Evolutionary conservation across 2,329 filamentous ascomycete species (phyloP).

Genomic region (Colletotrichum phormii): DNA sequence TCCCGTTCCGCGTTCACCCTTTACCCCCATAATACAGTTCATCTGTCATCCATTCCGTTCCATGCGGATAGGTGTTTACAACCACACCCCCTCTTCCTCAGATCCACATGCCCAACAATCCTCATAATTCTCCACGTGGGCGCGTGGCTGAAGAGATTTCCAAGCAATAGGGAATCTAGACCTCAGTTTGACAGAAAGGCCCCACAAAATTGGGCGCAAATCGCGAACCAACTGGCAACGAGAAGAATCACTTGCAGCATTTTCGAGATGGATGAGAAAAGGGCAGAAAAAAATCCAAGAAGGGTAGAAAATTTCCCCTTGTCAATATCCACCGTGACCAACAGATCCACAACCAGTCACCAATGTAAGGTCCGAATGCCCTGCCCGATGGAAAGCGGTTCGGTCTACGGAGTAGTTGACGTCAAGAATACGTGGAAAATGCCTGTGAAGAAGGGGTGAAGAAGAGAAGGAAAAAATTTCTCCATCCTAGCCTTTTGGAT

Average conservation of each 20-base stretch:
- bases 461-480: background rate
- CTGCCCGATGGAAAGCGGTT: conserved; percentile 12
- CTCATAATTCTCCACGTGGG: conserved; percentile 12
- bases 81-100: background rate
- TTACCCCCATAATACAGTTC: background rate
- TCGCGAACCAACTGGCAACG: conserved; percentile 6
- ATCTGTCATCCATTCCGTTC: background rate
- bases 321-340: conserved; percentile 17
- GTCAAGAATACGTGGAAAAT: conserved; percentile 10
- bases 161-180: conserved; percentile 4
- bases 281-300: background rate
- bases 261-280: background rate
- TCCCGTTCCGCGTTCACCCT: background rate
- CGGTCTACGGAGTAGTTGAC: conserved; percentile 8
- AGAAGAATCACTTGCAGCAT: background rate
- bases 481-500: background rate
- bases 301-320: conserved; percentile 6
- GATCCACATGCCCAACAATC: background rate
- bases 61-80: background rate
- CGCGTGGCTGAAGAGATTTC: background rate
- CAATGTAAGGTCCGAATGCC: too few species aligned
- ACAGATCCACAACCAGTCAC: background rate
- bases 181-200: background rate
- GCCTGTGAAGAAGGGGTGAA: background rate
- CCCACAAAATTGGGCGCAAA: conserved; percentile 5